Base-by-base conservation (phyloP, 2,329 filamentous ascomycete species). In the Sphaceloma murrayae region DNA sequence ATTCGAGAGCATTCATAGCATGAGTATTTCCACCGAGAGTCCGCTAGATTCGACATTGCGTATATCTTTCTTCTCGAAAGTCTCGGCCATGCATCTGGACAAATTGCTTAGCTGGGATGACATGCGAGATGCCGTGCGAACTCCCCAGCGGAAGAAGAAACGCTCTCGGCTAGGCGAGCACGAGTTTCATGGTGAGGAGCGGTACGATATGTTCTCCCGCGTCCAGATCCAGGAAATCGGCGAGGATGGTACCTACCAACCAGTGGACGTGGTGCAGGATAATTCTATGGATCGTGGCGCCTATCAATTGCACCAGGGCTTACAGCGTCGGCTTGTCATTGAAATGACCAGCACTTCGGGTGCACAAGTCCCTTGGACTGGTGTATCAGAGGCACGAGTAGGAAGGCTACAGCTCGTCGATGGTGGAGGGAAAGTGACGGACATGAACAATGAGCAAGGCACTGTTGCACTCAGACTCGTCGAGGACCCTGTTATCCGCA, bases 91-190 rank as follows among this genome's bases (percentile, higher is more conserved):
- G 80, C 91, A 98, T 64, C 74, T 98, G 16, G 91, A 98, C 62
- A 96, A 94, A 67, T 73, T 98, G 40, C 75, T 95, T 9, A 98
- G 91, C 65, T 98, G 91, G 91, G 91, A 98, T 59, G 91, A 96
- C 56, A 95, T 98, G 80, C 80, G 89, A 47, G 89, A 98, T 62
- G 70, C 74, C 17, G 71, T 72, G 2, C 69, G 72, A 36, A 64
- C 65, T 16, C 66, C 67, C 2, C 74, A 76, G 13, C 70, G 79
- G 39, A 73, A 75, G 50, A 73, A 75, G 13, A 72, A 74, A 45
- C 68, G 68, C 31, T 73, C 83, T 17, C 75, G 91, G 8, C 80
- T 98, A 52, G 80, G 85, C 9, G 91, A 98, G 61, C 82, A 84
- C 0, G 88, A 98, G 53, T 98, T 93, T 59, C 94, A 82, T 55